phyloP scores from a whole-genome alignment of 2,329 filamentous ascomycete species.

The Onygenales sp. region DNA sequence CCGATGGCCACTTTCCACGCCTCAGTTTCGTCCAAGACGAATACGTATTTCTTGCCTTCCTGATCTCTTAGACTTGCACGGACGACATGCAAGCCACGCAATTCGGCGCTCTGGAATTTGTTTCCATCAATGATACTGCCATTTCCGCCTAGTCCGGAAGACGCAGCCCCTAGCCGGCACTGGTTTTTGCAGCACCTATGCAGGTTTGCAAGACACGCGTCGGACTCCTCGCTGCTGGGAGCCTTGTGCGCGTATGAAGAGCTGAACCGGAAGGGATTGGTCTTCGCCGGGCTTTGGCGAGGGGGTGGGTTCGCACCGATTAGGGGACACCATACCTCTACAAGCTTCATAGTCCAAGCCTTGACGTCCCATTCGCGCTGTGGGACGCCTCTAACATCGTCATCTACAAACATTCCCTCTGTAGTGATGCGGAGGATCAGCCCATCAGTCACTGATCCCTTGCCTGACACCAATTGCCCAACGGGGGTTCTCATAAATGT shows the following conservation, averaged over 20 bases:
- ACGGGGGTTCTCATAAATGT: constrained; percentile 78
- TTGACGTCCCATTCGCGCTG: constrained; percentile 98
- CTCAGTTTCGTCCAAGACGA: constrained; percentile 49
- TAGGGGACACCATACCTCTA: constrained; percentile 77
- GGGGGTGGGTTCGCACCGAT: constrained; percentile 37
- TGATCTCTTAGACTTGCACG: constrained; percentile 49
- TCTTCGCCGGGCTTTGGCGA: constrained; percentile 17
- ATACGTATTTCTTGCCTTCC: constrained; percentile 53
- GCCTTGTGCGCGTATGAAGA: constrained; percentile 42
- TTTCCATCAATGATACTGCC: constrained; percentile 15
- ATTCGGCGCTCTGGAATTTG: constrained; percentile 31
- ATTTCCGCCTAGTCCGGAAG: constrained; percentile 24
- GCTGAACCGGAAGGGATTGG: constrained; percentile 31
- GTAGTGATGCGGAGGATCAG: constrained; percentile 86
- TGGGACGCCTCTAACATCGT: constrained; percentile 82
- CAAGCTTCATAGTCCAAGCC: constrained; percentile 88
- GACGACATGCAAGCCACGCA: constrained; percentile 45
- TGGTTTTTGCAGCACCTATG: constrained; percentile 55
- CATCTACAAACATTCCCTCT: constrained; percentile 93
- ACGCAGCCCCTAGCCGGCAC: constrained; percentile 43
- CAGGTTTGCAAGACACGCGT: constrained; percentile 54
- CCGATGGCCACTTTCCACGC: constrained; percentile 55
- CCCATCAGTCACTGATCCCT: constrained; percentile 80
- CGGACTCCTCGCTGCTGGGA: constrained; percentile 56
- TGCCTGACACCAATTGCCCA: constrained; percentile 79